Evolutionary conservation across 2,329 filamentous ascomycete species (phyloP), one percentile per base, ranked within the genome.

Genomic region (Colletotrichum godetiae): DNA sequence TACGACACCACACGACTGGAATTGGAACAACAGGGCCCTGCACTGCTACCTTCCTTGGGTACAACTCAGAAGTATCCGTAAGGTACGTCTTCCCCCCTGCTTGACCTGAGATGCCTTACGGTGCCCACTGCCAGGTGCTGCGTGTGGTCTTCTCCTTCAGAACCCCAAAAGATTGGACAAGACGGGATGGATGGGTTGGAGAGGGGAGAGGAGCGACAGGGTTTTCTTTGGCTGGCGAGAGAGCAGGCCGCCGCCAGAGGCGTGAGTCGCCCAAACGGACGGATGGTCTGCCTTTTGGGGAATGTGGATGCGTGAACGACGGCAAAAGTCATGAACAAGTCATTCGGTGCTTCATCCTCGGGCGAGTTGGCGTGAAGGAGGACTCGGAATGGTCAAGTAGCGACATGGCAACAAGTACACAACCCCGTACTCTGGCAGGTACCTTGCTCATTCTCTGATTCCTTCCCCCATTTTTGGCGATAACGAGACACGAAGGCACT

Each of bases 281-380:
- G 29, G 31, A 63, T 53, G 69, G 42, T 46, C n/a, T 60, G 60
- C 70, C 55, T 60, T 19, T 70, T 73, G 55, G 60, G 70, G 70
- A 69, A 73, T 73, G 70, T 70, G 70, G 70, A 70, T 73, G 70
- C 70, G 66, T 69, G 70, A 60, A 31, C 66, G 42, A 60, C 27
- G 69, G 24, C 53, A 53, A 19, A 52, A 64, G 65, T 72, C 58
- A 63, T 6, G 6, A 42, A 33, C 59, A 55, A 59, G 65, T 63
- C 69, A 55, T 61, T 56, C n/a, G 49, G 19, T 61, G 63, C 68
- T 66, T 72, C 64, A 37, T 65, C 52, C 24, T 27, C n/a, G 8
- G 37, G 37, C 29, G 52, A 35, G 19, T 46, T 31, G 37, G 31
- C 62, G 53, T 57, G 62, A 22, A 19, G 35, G 35, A 19, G 31